Base-by-base conservation (phyloP, 2,329 filamentous ascomycete species). In the Gaeumannomyces tritici region DNA sequence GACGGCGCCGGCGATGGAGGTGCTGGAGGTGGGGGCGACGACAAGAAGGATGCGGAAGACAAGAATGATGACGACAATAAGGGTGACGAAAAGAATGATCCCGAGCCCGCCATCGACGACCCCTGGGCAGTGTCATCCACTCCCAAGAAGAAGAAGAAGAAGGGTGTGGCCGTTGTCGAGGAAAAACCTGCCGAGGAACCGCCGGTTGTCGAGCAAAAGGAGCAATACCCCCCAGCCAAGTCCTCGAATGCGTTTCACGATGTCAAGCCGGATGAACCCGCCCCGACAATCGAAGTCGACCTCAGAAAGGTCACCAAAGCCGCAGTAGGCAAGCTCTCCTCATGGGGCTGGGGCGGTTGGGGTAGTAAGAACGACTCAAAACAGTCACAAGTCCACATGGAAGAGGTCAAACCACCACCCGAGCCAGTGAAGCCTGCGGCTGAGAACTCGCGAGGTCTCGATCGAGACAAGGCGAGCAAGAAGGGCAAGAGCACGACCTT, bases 231-330 rank as follows among this genome's bases (percentile, higher is more conserved):
- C 68, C 69, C 55, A 64, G 65, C 51, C 55, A 70, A 63, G 15
- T 79, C 78, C 59, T 74, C 80, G 56, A 81, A 83, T 62, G 74
- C 80, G n/a, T 90, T 90, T 67, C 80, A 89, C 57, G 87, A 90
- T 31, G 85, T 91, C 66, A 89, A 85, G 68, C 73, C 91, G 29
- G 82, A 86, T 66, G 85, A 88, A 62, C n/a, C n/a, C n/a, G 79
- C 76, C n/a, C 83, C 42, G 11, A 3, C 4, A 9, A 11, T n/a
- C 42, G 42, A 24, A 2, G 70, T 85, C 18, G 81, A 77, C 64
- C 80, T 86, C 67, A 81, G 80, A 60, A 74, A 28, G 24, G 13
- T n/a, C 51, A 70, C 70, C 15, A 82, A 82, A 66, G 70, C 73
- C 54, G 64, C 69, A 29, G 66, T 73, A 24, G 66, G 73, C 42